Base-by-base conservation (phyloP, 139 green algal species). In the Coccomyxa sp. region DNA sequence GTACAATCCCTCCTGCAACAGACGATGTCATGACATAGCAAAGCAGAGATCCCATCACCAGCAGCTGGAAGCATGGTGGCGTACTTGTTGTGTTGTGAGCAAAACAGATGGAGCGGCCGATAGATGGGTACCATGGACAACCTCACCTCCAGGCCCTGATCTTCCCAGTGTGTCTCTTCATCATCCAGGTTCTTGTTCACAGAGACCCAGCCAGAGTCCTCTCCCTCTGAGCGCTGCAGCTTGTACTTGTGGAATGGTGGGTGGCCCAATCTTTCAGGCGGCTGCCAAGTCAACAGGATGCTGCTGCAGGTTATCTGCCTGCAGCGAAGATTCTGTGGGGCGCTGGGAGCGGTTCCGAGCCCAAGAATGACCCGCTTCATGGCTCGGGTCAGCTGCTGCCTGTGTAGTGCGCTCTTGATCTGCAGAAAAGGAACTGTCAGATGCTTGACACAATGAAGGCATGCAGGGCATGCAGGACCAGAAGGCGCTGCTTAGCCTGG, bases 171-270 rank as follows among this genome's bases (percentile, higher is more conserved):
- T 15, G 79, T 77, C 27, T 86, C 38, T n/a, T 81, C 32, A 76
- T 88, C 87, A 21, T 90, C 85, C 63, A 89, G 23, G 57, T 89
- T 81, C 16, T 60, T 77, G 25, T 84, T 80, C 17, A 31, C 76
- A 28, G 76, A 57, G 17, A 27, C 31, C 76, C 76, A 80, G 68
- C 81, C 86, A 90, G 11, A 32, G 81, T 32, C 28, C 85, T 3
- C 79, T 74, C 28, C 76, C 57, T 74, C 14, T 0, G 30, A 51
- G 15, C 86, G 71, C 86, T 90, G 76, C 80, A 93, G 82, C 17
- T 89, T 86, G 67, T 89, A 92, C 80, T 87, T 88, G 82, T 93
- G 90, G 45, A 91, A 30, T 30, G 87, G 79, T 4, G 90, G 90
- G 27, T 87, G 28, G 10, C 87, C 89, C 15, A 58, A 66, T 63